A percentile compares a stretch with the other conserved stretches of the same genome.
Evolutionary conservation across 495 filamentous ascomycete species (phyloP).

Genomic region (Daldinia grandis): DNA sequence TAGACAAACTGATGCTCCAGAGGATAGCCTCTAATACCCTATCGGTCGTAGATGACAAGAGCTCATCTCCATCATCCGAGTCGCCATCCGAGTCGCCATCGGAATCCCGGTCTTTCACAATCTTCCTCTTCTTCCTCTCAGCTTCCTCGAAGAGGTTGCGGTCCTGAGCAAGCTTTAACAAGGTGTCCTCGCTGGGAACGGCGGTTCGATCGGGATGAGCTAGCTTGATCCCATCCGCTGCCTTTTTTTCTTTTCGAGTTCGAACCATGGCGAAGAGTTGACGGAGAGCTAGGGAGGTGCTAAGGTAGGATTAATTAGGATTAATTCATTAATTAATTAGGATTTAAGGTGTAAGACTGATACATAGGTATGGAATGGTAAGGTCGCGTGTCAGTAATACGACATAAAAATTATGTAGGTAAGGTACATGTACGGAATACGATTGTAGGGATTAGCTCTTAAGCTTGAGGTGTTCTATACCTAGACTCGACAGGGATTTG

Average conservation of each 20-base stretch:
- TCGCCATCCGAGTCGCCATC: conserved; percentile 45
- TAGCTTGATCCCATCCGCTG: conserved; percentile 62
- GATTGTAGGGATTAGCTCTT: neutral
- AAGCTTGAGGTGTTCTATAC: neutral
- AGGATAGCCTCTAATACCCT: conserved; percentile 67
- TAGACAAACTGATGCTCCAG: conserved; percentile 75
- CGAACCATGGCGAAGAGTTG: conserved; percentile 49
- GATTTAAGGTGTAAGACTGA: neutral
- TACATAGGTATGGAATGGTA: neutral
- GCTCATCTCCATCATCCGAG: conserved; percentile 39
- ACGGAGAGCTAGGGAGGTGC: neutral
- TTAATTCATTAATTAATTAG: no score
- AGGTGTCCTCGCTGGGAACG: conserved; percentile 63
- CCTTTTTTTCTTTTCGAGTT: conserved; percentile 59
- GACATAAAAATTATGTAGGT: conserved; percentile 2
- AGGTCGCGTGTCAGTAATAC: conserved; percentile 20
- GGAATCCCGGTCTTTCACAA: conserved; percentile 33
- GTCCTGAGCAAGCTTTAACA: conserved; percentile 71
- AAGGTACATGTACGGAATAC: no score
- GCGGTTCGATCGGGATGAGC: conserved; percentile 65
- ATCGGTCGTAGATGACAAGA: conserved; percentile 55
- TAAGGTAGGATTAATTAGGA: neutral
- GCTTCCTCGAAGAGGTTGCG: conserved; percentile 58
- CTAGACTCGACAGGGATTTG: neutral
- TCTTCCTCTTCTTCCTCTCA: conserved; percentile 44